Conservation (phyloP, 2,329 filamentous ascomycete genomes). For the Trichoderma cornu-damae region DNA sequence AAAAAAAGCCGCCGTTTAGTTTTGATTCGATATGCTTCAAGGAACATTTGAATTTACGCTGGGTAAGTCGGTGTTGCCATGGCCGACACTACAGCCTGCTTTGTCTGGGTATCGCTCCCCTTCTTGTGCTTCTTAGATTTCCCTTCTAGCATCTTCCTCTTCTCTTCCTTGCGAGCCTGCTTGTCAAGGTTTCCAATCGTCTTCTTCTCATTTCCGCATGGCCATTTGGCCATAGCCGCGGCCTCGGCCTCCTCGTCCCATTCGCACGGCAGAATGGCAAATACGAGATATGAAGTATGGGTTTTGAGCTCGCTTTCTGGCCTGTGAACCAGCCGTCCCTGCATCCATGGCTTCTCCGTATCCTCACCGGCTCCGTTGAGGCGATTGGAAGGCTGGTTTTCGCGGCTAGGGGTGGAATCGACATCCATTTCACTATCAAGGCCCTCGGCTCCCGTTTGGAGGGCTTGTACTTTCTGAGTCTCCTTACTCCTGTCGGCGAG, state of each 20-base stretch:
- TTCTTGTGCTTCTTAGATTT: conserved; percentile 35
- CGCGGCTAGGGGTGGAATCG: conserved; percentile 28
- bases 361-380: conserved; percentile 24
- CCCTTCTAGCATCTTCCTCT: conserved; percentile 46
- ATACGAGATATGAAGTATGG: conserved; percentile 95
- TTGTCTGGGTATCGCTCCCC: conserved; percentile 15
- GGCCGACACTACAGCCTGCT: conserved; percentile 9
- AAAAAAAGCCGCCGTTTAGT: background rate
- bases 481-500: conserved; percentile 65
- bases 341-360: conserved; percentile 57
- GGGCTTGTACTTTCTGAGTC: conserved; percentile 48
- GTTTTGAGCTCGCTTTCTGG: conserved; percentile 87
- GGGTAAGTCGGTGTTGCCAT: background rate
- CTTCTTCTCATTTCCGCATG: conserved; percentile 49
- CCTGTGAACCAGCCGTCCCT: conserved; percentile 73
- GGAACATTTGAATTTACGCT: background rate
- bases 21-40: background rate
- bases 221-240: conserved; percentile 59
- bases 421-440: conserved; percentile 40
- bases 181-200: conserved; percentile 52
- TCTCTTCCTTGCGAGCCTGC: conserved; percentile 51
- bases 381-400: conserved; percentile 4
- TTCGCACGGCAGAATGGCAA: conserved; percentile 79
- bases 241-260: conserved; percentile 83
- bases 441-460: conserved; percentile 27